Evolutionary conservation across 129 eudicot genomes (phyloP).

Genomic region (Logfia minima): DNA sequence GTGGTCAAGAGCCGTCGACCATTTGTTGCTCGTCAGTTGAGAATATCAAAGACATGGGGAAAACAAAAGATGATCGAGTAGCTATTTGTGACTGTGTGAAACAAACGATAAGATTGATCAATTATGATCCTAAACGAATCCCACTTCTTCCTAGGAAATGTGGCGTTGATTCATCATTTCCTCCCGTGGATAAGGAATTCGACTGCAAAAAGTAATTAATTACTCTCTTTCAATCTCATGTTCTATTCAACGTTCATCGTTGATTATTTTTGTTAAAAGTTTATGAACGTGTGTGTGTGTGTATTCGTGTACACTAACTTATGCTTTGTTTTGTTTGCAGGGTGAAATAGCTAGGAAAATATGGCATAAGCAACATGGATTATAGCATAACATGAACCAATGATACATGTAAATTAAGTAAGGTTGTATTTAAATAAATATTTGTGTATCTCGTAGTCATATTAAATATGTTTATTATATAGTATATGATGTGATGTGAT

Average conservation of each 20-base stretch:
- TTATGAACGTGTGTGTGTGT: too few species aligned
- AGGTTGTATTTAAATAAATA: too few species aligned
- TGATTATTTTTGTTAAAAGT: too few species aligned
- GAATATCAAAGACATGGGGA: not conserved
- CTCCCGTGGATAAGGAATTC: not conserved
- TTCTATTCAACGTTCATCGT: too few species aligned
- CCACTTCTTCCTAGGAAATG: not conserved
- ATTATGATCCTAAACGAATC: not conserved
- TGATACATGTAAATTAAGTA: too few species aligned
- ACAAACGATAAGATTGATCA: not conserved
- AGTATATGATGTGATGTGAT: too few species aligned
- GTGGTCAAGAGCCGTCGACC: not conserved
- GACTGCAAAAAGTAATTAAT: not conserved
- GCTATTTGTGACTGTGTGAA: not conserved
- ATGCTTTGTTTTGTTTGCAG: too few species aligned
- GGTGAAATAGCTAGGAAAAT: too few species aligned
- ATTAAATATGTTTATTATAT: not conserved
- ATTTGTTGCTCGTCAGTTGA: not conserved
- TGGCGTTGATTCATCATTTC: not conserved
- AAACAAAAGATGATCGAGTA: slow-evolving; percentile 1
- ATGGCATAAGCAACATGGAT: too few species aligned
- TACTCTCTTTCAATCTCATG: not conserved
- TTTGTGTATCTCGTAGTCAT: too few species aligned
- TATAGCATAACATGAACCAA: too few species aligned
- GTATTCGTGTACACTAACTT: too few species aligned